Conservation (phyloP, 371 early-diverging fungal species). For the Parasitella parasitica region DNA sequence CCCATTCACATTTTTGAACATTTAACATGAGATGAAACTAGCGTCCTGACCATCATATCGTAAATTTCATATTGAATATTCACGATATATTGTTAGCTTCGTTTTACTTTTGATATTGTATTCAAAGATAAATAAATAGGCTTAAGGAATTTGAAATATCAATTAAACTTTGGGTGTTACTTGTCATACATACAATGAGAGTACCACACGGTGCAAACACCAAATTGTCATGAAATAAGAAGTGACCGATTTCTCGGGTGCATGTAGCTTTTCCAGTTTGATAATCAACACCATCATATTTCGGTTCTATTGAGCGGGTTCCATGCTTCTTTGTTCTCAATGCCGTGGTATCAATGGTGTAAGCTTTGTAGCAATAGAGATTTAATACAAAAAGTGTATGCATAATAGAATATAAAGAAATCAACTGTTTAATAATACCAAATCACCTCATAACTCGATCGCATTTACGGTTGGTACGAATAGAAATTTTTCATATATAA, state of each 20-base stretch:
- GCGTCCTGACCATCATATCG: too few species aligned
- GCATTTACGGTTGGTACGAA: not conserved
- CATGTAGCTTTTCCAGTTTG: not conserved
- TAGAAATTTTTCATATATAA: not conserved
- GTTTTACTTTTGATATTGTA: not conserved
- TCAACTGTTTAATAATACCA: not conserved
- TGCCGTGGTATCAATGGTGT: too few species aligned
- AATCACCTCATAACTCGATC: constrained; percentile 7
- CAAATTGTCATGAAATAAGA: not conserved
- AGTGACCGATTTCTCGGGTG: not conserved
- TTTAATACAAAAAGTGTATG: not conserved
- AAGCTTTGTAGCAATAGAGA: not conserved
- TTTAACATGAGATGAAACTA: too few species aligned
- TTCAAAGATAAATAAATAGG: not conserved
- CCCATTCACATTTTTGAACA: not conserved
- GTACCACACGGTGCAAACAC: too few species aligned
- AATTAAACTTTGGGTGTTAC: not conserved
- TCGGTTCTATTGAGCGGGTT: not conserved
- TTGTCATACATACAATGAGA: constrained; percentile 3
- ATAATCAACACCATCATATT: not conserved
- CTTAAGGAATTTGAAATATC: not conserved
- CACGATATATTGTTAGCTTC: not conserved
- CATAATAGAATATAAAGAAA: not conserved
- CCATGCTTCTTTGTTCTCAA: not conserved
- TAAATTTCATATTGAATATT: too few species aligned